These are phyloP conservation scores for Kregervanrija pseudodelftensis DNA, from an alignment of 805 yeast species.

Conservation along the genomic window DNA sequence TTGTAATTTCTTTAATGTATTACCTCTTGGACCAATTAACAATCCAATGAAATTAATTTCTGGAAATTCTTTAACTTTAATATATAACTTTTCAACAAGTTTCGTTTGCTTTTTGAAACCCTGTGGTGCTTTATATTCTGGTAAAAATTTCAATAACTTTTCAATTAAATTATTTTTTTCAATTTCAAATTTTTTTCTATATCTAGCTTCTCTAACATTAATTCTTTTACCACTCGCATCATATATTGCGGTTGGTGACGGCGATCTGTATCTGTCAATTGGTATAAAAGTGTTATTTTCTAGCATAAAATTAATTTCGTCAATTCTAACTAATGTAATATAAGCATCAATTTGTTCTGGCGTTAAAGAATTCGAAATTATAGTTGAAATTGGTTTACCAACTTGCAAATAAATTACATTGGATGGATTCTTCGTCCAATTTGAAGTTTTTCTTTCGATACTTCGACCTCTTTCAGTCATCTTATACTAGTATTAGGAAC, in stretches of 20 bases:
- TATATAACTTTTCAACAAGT: constrained; percentile 71
- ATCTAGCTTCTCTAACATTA: constrained; percentile 74
- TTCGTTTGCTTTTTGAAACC: constrained; percentile 61
- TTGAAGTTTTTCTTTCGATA: not conserved
- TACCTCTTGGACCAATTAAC: constrained; percentile 92
- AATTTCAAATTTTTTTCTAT: constrained; percentile 53
- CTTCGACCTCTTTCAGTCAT: constrained; percentile 7
- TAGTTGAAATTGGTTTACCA: constrained; percentile 12
- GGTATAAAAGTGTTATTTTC: constrained; percentile 42
- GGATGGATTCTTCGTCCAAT: constrained; percentile 14
- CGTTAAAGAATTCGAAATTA: constrained; percentile 34
- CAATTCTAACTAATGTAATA: constrained; percentile 63
- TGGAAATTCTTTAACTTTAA: constrained; percentile 84
- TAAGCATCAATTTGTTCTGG: constrained; percentile 77
- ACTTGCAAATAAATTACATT: constrained; percentile 8
- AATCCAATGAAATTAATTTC: constrained; percentile 90
- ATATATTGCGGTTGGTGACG: constrained; percentile 90
- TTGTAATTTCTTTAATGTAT: constrained; percentile 74
- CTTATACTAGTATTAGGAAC: not conserved
- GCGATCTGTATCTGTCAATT: constrained; percentile 45
- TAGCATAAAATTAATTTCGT: constrained; percentile 65
- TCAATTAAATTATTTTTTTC: constrained; percentile 81
- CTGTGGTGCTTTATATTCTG: constrained; percentile 71
- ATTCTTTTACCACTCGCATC: constrained; percentile 77
- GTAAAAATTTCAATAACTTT: constrained; percentile 61